Evolutionary conservation across 768 basidiomycete species (phyloP), one percentile per base, ranked within the genome.

Genomic region (Suillus placidus): DNA sequence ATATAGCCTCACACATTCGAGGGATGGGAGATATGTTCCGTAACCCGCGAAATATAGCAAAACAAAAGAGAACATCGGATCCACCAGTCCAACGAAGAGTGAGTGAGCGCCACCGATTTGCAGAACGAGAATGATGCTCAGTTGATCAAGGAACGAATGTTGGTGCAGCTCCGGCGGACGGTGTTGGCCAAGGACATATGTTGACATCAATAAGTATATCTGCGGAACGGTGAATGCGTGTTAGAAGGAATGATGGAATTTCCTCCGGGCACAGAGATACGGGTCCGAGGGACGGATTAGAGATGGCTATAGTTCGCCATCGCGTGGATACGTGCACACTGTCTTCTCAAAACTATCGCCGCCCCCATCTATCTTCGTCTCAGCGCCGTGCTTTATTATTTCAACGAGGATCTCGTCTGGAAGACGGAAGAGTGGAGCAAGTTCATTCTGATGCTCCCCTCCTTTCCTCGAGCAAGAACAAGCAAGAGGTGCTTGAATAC

Each of bases 81-180:
- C 32, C 10, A 13, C 16, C 18, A 10, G 18, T 12, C 32, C 52
- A 55, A 16, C 52, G 52, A 34, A 55, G 18, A 18, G 32, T 55
- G 52, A 55, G 52, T 13, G 52, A 34, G 52, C 52, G 52, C 52
- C 32, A 55, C 52, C 10, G 52, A 55, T 18, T 55, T 55, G 52
- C 32, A 30, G 4, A 6, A 6, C 32, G 18, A 32, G 52, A 20
- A 55, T 55, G 5, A 34, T 20, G 32, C 34, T 34, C 32, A 55
- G 18, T 20, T 55, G 52, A 32, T 12, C 10, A 20, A 55, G 52
- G 20, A 55, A 55, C 32, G 10, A 20, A 8, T 34, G 52, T 34
- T n/a, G 52, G 32, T 34, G 18, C 52, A 55, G 3, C 1, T 20
- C 18, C 34, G 32, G 52, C 3, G 18, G 12, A 20, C 32, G 32